Base-by-base conservation (phyloP, 2,329 filamentous ascomycete species). In the Aspergillus flavus region DNA sequence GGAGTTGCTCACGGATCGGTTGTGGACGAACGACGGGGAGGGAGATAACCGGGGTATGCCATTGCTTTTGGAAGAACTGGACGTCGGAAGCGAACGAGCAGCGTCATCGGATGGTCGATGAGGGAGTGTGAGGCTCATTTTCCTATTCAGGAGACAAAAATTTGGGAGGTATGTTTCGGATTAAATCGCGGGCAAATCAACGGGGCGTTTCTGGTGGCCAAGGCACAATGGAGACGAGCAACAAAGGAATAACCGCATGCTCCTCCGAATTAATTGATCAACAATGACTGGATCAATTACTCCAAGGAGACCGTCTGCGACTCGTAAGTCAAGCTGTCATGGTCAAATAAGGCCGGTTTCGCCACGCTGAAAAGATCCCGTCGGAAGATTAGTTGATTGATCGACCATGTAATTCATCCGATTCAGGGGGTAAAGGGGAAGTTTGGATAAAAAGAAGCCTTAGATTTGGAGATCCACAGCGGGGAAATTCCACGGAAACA, bases 11-110 rank as follows among this genome's bases (percentile, higher is more conserved):
- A 74, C 83, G 71, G 76, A 84, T 78, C 68, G 83, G 78, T 62
- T 84, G 79, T 62, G 84, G 77, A 65, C 78, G 80, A 65, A 86
- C 84, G 64, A 91, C 74, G 46, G 87, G 85, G 69, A 89, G 84
- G 78, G 91, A 81, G 72, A 90, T 82, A 64, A 85, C 65, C 79
- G 81, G 36, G 86, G 86, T 28, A 82, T 78, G 36, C 82, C 85
- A 67, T 84, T 86, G 45, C 77, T 78, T 58, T 84, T 75, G 14
- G 76, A 72, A 52, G 39, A 73, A 72, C 32, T 78, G 71, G 48
- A 72, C 65, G 58, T 68, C 64, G 12, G 85, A 81, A 36, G 87
- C 79, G 71, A 89, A 87, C 73, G 74, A 50, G 72, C 71, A 28
- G 75, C 76, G 63, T 76, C 76, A 60, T 78, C 78, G 19, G 79